phyloP scores from a whole-genome alignment of 116 monocot genomes.

The Dioscorea cayenensis region DNA sequence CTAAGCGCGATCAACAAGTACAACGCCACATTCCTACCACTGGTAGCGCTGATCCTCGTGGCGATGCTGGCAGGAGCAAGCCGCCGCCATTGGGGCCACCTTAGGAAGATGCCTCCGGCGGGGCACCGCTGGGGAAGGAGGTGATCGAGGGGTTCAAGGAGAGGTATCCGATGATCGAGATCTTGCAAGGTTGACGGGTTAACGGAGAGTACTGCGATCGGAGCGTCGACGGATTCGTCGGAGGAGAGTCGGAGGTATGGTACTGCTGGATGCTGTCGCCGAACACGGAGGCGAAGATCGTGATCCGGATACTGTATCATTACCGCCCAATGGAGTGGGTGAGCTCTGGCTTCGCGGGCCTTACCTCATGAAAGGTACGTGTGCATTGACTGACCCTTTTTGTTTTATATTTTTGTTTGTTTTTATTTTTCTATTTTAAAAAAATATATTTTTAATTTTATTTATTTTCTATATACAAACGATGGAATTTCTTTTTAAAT shows the following conservation, averaged over 20 bases:
- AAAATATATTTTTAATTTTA: too few relatives aligned
- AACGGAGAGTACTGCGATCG: conserved; percentile 80
- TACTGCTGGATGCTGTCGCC: conserved; percentile 81
- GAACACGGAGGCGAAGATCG: conserved; percentile 82
- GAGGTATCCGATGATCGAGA: conserved; percentile 71
- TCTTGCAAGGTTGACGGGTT: conserved; percentile 95
- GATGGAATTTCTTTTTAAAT: too few relatives aligned
- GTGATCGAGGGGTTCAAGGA: conserved; percentile 80
- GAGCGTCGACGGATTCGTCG: conserved; percentile 71
- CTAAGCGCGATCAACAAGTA: conserved; percentile 49
- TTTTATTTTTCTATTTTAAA: too few relatives aligned
- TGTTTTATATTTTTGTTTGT: too few relatives aligned
- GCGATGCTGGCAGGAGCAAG: conserved; percentile 39
- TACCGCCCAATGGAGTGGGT: conserved; percentile 50
- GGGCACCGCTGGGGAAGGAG: conserved; percentile 82
- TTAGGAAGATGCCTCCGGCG: conserved; percentile 59
- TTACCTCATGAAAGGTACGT: conserved; percentile 79
- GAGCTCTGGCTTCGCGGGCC: conserved; percentile 95
- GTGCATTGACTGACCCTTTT: too few relatives aligned
- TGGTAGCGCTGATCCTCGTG: conserved; percentile 91
- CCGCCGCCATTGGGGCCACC: conserved; percentile 42
- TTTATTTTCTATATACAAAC: too few relatives aligned
- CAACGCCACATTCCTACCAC: conserved; percentile 68
- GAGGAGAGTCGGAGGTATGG: conserved; percentile 85
- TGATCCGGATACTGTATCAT: conserved; percentile 43